Evolutionary conservation across 441 rosid genomes (phyloP).

Genomic region (Euphorbia celastroides): DNA sequence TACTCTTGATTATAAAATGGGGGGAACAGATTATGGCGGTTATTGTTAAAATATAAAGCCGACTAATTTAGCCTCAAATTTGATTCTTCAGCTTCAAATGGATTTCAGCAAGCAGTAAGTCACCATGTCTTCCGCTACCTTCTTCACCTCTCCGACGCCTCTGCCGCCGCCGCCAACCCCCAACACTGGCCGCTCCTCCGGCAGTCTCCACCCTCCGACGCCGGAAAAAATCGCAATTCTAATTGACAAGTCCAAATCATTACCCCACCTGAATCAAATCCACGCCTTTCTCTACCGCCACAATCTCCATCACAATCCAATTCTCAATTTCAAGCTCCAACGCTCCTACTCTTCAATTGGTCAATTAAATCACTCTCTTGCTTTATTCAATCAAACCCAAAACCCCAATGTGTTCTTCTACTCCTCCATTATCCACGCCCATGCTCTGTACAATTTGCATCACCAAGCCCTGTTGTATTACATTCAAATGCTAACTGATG

Average conservation of each 20-base stretch:
- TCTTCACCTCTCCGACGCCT: constrained; percentile 16
- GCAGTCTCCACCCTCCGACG: constrained; percentile 16
- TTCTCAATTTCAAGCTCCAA: constrained; percentile 64
- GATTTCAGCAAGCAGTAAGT: not conserved
- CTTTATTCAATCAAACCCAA: constrained; percentile 41
- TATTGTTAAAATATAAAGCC: too few species aligned
- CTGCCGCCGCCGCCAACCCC: constrained; percentile 20
- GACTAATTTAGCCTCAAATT: not conserved
- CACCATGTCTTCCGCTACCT: constrained; percentile 32
- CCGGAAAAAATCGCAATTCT: constrained; percentile 36
- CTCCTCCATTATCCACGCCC: constrained; percentile 50
- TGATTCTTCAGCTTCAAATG: not conserved
- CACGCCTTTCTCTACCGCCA: constrained; percentile 65
- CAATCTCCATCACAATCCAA: constrained; percentile 40
- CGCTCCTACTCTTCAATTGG: constrained; percentile 59
- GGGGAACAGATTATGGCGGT: too few species aligned
- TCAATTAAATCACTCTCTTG: constrained; percentile 34
- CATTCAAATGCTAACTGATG: constrained; percentile 37
- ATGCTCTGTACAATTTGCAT: constrained; percentile 29
- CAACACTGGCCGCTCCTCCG: constrained; percentile 10
- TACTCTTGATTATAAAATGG: too few species aligned
- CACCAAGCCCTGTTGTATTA: constrained; percentile 37
- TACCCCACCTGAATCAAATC: constrained; percentile 37
- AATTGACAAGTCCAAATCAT: constrained; percentile 35
- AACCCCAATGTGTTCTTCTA: constrained; percentile 49